Evolutionary conservation across 2,329 filamentous ascomycete genomes (phyloP).

Genomic region (Incumbomyces delicatus): DNA sequence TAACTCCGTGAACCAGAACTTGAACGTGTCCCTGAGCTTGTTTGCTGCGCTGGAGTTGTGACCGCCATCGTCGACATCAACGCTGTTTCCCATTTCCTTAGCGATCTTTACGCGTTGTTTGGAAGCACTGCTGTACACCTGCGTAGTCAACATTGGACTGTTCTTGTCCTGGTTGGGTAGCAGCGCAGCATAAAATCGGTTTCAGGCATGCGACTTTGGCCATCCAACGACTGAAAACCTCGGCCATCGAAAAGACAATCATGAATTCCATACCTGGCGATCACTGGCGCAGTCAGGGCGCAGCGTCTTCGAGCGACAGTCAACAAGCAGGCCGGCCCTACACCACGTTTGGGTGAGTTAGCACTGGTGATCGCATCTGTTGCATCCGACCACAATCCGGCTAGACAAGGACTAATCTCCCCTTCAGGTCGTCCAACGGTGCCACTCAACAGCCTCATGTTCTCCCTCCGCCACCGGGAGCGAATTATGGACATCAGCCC

Average conservation of each 20-base stretch:
- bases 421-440: slow-evolving; percentile 20
- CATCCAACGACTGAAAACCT: no score
- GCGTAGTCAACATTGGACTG: no score
- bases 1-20: not conserved
- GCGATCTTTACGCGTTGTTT: no score
- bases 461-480: slow-evolving; percentile 18
- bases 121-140: no score
- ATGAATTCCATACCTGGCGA: slow-evolving; percentile 19
- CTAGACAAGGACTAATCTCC: not conserved
- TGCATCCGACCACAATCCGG: not conserved
- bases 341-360: slow-evolving; percentile 35
- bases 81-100: no score
- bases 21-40: not conserved
- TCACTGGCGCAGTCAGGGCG: slow-evolving; percentile 32
- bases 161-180: not conserved
- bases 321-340: slow-evolving; percentile 26
- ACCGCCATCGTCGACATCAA: no score
- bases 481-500: slow-evolving; percentile 19
- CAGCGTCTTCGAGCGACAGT: slow-evolving; percentile 23
- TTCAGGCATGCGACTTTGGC: no score
- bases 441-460: slow-evolving; percentile 29
- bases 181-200: not conserved
- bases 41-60: not conserved
- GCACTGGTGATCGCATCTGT: not conserved
- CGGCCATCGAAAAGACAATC: not conserved